Evolutionary conservation across 2,329 filamentous ascomycete genomes (phyloP).

Genomic region (Fusarium heterosporum): DNA sequence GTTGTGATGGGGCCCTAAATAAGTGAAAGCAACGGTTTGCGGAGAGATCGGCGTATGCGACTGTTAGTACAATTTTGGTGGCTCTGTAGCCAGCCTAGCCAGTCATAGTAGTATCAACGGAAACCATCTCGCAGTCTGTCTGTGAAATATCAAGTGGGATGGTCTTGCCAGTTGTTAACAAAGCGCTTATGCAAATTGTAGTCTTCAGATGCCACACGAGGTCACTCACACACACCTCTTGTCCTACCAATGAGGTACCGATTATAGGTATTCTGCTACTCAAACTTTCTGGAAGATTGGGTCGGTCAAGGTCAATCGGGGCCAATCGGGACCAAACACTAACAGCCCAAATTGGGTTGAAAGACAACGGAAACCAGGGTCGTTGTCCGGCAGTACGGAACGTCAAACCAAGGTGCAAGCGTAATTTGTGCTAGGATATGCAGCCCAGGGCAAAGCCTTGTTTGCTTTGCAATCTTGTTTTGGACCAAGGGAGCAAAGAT

Average conservation of each 20-base stretch:
- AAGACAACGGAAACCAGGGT: constrained; percentile 10
- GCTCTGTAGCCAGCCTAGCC: background rate
- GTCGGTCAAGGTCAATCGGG: background rate
- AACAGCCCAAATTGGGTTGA: constrained; percentile 18
- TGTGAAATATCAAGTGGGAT: background rate
- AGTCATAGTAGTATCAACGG: background rate
- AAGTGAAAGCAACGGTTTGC: constrained; percentile 16
- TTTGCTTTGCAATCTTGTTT: background rate
- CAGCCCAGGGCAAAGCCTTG: background rate
- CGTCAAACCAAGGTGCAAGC: constrained; percentile 8
- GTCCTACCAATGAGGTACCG: constrained; percentile 27
- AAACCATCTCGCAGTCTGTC: background rate
- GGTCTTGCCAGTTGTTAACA: background rate
- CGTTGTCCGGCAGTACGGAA: constrained; percentile 25
- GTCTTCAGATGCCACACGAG: constrained; percentile 8
- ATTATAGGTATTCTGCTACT: constrained; percentile 13
- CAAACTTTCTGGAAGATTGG: constrained; percentile 21
- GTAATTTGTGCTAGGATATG: background rate
- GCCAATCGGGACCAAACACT: constrained; percentile 30
- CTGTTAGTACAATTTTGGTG: background rate
- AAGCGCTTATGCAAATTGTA: constrained; percentile 8
- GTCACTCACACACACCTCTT: constrained; percentile 32
- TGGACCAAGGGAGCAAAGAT: background rate
- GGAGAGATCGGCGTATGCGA: constrained; percentile 29
- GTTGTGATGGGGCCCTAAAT: constrained; percentile 30